A percentile compares a stretch with the other conserved stretches of the same genome.
Conservation (phyloP, 176 grass and related monocot genomes). For the Avena insularis region DNA sequence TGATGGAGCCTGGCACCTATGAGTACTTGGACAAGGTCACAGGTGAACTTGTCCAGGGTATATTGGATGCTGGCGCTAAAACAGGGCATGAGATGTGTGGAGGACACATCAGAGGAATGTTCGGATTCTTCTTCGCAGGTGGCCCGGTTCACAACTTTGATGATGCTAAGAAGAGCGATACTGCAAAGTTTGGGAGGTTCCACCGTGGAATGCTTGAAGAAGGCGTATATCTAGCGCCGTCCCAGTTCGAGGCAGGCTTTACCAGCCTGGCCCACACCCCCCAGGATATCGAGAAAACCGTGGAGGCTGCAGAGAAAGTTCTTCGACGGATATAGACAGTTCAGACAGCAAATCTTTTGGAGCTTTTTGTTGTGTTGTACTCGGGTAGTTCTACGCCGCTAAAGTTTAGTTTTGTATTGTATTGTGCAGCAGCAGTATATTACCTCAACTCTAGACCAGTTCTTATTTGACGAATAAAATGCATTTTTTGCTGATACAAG, state of each 20-base stretch:
- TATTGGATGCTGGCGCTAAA: slow-evolving; percentile 74
- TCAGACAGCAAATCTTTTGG: background rate
- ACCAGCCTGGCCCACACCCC: slow-evolving; percentile 91
- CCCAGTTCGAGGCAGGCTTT: slow-evolving; percentile 95
- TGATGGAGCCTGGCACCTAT: slow-evolving; percentile 76
- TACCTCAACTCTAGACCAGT: slow-evolving; percentile 21
- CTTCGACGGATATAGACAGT: slow-evolving; percentile 63
- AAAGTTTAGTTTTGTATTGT: slow-evolving; percentile 35
- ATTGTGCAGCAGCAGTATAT: slow-evolving; percentile 48
- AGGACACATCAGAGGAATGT: slow-evolving; percentile 92
- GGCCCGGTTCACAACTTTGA: slow-evolving; percentile 89
- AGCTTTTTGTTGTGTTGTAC: slow-evolving; percentile 39
- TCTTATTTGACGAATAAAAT: too few relatives aligned
- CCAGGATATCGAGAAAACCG: slow-evolving; percentile 75
- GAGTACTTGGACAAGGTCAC: slow-evolving; percentile 94
- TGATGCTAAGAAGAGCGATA: slow-evolving; percentile 89
- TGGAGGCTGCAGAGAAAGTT: slow-evolving; percentile 87
- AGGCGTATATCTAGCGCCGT: slow-evolving; percentile 93
- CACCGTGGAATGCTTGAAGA: slow-evolving; percentile 94
- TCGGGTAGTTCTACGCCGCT: slow-evolving; percentile 24
- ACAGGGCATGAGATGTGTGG: slow-evolving; percentile 93
- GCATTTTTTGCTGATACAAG: background rate
- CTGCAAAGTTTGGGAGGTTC: slow-evolving; percentile 87
- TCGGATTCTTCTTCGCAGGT: slow-evolving; percentile 79
- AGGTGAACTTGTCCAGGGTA: slow-evolving; percentile 66